Percentiles rank a stretch among this genome's conserved stretches.
These are phyloP conservation scores for Phytophthora tubulina DNA, from an alignment of 352 stramenopile species.

Conservation along the genomic window DNA sequence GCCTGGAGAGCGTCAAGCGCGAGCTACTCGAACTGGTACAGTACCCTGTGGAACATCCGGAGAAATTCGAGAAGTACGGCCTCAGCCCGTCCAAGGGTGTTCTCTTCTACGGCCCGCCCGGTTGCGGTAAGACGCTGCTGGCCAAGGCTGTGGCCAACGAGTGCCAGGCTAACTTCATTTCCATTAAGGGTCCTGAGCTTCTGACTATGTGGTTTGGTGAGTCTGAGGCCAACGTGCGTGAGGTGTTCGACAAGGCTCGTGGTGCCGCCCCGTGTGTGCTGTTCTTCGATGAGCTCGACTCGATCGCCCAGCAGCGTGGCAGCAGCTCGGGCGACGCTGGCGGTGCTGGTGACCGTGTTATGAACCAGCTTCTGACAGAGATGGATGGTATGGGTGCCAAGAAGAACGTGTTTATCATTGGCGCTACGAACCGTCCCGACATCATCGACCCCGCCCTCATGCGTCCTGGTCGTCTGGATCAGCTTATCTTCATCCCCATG, in stretches of 20 bases:
- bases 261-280: conserved; percentile 97
- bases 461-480: conserved; percentile 98
- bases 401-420: conserved; percentile 99
- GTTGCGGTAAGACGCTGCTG: conserved; percentile 99
- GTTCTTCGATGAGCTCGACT: conserved; percentile 99
- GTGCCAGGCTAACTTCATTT: conserved; percentile 99
- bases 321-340: conserved; percentile 95
- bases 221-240: conserved; percentile 98
- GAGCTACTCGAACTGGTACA: conserved; percentile 99
- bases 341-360: conserved; percentile 98
- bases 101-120: conserved; percentile 99
- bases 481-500: conserved; percentile 98
- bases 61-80: conserved; percentile 99
- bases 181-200: conserved; percentile 99
- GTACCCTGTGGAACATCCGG: conserved; percentile 99
- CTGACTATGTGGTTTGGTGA: conserved; percentile 99
- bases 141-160: conserved; percentile 99
- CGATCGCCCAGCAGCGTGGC: conserved; percentile 98
- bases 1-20: conserved; percentile 98
- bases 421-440: conserved; percentile 98
- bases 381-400: conserved; percentile 99
- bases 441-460: conserved; percentile 98
- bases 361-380: conserved; percentile 99
- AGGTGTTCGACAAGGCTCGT: conserved; percentile 99
- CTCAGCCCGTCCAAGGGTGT: conserved; percentile 96